Evolutionary conservation across 1,284 basidiomycete species (phyloP).

Genomic region (Phenoliferia sp.): DNA sequence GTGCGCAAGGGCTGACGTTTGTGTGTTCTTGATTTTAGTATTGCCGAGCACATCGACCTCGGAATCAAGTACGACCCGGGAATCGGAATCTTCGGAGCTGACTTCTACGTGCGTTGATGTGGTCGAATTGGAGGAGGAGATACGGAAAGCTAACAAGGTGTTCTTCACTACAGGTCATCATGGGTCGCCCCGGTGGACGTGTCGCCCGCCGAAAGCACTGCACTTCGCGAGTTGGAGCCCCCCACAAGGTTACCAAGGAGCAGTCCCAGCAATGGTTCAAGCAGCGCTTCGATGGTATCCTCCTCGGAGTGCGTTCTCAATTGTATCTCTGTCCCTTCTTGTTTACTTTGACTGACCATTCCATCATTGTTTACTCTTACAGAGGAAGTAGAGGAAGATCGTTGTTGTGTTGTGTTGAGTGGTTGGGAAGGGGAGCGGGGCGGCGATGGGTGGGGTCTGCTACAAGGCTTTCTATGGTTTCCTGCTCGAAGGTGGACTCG

Average conservation of each 20-base stretch:
- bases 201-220: conserved; percentile 89
- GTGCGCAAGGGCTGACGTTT: neutral
- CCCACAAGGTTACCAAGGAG: conserved; percentile 57
- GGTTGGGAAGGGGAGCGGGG: neutral
- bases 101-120: conserved; percentile 53
- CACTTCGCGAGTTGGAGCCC: conserved; percentile 77
- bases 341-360: neutral
- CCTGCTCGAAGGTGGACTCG: neutral
- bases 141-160: neutral
- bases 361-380: neutral
- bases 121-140: neutral
- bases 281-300: conserved; percentile 80
- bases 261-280: conserved; percentile 55
- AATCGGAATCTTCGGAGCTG: conserved; percentile 94
- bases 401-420: neutral
- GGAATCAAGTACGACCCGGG: conserved; percentile 95
- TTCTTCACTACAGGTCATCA: conserved; percentile 67
- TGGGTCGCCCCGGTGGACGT: conserved; percentile 92
- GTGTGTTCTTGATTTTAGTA: neutral
- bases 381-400: conserved; percentile 2
- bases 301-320: conserved; percentile 40
- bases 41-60: conserved; percentile 98
- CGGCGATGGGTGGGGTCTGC: neutral
- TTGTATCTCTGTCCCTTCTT: neutral
- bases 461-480: neutral